Base-by-base conservation (phyloP, 257 asterid species). In the Lycium ferocissimum region DNA sequence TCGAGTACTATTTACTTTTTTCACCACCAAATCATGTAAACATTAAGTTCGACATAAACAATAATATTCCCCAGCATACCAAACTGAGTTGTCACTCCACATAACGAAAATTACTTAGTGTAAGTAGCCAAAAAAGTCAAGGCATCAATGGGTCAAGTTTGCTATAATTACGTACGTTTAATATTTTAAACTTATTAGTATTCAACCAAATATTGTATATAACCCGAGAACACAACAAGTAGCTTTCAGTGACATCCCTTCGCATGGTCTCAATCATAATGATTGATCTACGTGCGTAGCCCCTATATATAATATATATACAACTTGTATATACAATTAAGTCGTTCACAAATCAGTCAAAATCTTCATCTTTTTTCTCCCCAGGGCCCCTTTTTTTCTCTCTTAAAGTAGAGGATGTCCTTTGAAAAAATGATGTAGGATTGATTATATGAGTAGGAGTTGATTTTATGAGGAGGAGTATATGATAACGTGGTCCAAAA, bases 181-280 rank as follows among this genome's bases (percentile, higher is more conserved):
- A 67, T 67, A 69, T 69, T 38, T 69, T 15, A 17, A 38, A 7
- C 0, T 69, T 1, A 0, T 69, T 1, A 0, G 0, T 38, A 0
- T 69, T 0, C 4, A 15, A 0, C 38, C 26, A 69, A 69, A 69
- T 69, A 38, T 4, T 0, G 1, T 40, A 40, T 40, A 40, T 40
- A 40, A 40, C 45, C 4, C 45, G 45, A 40, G 45, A 6, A 40
- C 51, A 37, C 13, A 6, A 6, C 11, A 35, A 7, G 53, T 38
- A 69, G 53, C 33, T 69, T 69, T 69, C 53, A 69, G 53, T 69
- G 53, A 69, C 78, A 69, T 69, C 51, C 14, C 38, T 38, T 37
- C 33, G 51, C 18, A 15, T 69, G 38, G 78, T 69, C 78, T 38
- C 14, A 69, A 69, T 69, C 78, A 17, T 43, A 69, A 69, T 38